phyloP scores from a whole-genome alignment of 441 rosid genomes.

The Pelargonium fulgidum region DNA sequence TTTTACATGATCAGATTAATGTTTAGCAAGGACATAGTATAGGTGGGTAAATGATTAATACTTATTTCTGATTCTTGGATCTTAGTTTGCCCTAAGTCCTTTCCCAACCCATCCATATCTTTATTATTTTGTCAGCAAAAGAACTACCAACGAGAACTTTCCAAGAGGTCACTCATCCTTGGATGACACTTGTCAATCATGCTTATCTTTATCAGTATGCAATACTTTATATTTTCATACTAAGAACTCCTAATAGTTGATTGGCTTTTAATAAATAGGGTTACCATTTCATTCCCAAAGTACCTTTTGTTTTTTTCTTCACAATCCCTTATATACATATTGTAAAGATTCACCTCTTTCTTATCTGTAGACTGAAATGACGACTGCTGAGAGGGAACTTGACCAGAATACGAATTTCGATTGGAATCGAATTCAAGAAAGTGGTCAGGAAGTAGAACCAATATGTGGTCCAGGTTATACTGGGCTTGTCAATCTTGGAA shows the following conservation, averaged over 20 bases:
- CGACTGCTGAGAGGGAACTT: constrained; percentile 98
- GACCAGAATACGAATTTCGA: constrained; percentile 94
- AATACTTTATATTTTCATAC: too few relatives aligned
- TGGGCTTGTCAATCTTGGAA: constrained; percentile 91
- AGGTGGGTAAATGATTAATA: too few relatives aligned
- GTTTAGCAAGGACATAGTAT: too few relatives aligned
- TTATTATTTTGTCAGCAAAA: too few relatives aligned
- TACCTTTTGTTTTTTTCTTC: not conserved
- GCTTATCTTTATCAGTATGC: too few relatives aligned
- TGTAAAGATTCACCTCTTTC: constrained; percentile 2
- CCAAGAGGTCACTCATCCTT: too few relatives aligned
- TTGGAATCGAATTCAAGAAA: constrained; percentile 99
- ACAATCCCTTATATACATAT: not conserved
- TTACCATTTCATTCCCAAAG: not conserved
- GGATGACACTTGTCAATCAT: too few relatives aligned
- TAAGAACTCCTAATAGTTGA: not conserved
- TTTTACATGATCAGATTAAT: not conserved
- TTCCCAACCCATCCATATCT: too few relatives aligned
- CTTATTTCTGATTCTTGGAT: too few relatives aligned
- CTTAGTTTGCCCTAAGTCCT: too few relatives aligned
- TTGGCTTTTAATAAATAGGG: not conserved
- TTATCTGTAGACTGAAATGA: constrained; percentile 80
- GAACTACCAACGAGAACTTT: too few relatives aligned
- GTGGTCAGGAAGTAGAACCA: constrained; percentile 77
- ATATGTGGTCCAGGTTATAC: constrained; percentile 91